Percentiles rank a stretch among this genome's conserved stretches.
Evolutionary conservation across 495 filamentous ascomycete species (phyloP).

Genomic region (Choiromyces venosus): DNA sequence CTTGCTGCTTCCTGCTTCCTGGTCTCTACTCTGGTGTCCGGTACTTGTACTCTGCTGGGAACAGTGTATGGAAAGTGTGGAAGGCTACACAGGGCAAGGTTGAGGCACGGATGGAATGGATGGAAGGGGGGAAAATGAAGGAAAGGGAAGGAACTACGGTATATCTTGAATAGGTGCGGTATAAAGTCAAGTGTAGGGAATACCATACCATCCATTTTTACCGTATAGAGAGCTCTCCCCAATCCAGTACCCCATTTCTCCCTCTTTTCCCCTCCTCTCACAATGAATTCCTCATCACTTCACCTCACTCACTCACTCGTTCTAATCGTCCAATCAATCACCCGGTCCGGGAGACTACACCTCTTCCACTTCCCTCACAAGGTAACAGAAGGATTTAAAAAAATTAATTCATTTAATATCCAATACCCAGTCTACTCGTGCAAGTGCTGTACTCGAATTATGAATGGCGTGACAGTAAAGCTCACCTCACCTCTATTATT

Average conservation of each 20-base stretch:
- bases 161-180: not conserved
- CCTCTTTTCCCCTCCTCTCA: too few relatives aligned
- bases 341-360: not conserved
- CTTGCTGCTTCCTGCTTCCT: not conserved
- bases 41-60: not conserved
- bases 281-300: not conserved
- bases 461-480: not conserved
- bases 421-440: not conserved
- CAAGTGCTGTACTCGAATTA: not conserved
- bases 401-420: not conserved
- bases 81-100: conserved; percentile 27
- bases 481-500: not conserved
- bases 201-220: not conserved
- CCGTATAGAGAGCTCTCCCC: not conserved
- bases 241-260: too few relatives aligned
- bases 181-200: not conserved
- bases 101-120: conserved; percentile 18
- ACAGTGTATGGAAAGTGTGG: conserved; percentile 15
- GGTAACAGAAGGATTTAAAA: not conserved
- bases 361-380: not conserved
- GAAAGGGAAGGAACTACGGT: not conserved
- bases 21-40: not conserved
- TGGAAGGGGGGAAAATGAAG: conserved; percentile 21
- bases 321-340: not conserved
- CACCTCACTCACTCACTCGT: not conserved